Evolutionary conservation across 2,329 filamentous ascomycete species (phyloP).

Genomic region (Polychaeton citri): DNA sequence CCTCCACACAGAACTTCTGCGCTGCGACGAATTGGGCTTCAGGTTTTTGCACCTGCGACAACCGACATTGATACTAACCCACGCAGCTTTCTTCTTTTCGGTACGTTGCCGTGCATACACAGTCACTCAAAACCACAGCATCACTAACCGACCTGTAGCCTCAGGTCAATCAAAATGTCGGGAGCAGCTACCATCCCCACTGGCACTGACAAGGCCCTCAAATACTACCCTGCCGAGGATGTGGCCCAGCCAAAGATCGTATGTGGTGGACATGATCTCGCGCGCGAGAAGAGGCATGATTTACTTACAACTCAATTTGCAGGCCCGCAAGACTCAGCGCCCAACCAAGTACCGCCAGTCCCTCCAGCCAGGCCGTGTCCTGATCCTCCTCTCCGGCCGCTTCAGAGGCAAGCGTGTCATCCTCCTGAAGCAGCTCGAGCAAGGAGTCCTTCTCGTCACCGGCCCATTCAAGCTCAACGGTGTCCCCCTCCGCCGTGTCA

Average conservation of each 20-base stretch:
- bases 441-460: conserved; percentile 97
- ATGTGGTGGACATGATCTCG: conserved; percentile 21
- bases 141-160: not conserved
- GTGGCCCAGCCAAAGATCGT: conserved; percentile 86
- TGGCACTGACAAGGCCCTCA: conserved; percentile 82
- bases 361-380: conserved; percentile 86
- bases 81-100: not conserved
- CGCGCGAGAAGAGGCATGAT: not conserved
- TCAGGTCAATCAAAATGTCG: conserved; percentile 16
- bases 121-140: no score
- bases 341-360: conserved; percentile 76
- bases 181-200: conserved; percentile 54
- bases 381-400: conserved; percentile 97
- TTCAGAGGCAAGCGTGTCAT: conserved; percentile 99
- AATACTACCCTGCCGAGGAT: conserved; percentile 98
- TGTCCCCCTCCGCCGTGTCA: conserved; percentile 87
- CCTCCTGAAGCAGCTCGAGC: conserved; percentile 92
- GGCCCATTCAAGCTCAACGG: conserved; percentile 99
- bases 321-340: conserved; percentile 92
- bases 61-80: not conserved
- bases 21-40: no score
- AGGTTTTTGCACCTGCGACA: not conserved
- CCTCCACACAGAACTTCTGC: no score
- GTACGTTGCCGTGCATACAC: not conserved
- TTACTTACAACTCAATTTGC: conserved; percentile 14